These are phyloP conservation scores for Yamadazyma sp. DNA, from an alignment of 1,139 yeast species.

Conservation along the genomic window DNA sequence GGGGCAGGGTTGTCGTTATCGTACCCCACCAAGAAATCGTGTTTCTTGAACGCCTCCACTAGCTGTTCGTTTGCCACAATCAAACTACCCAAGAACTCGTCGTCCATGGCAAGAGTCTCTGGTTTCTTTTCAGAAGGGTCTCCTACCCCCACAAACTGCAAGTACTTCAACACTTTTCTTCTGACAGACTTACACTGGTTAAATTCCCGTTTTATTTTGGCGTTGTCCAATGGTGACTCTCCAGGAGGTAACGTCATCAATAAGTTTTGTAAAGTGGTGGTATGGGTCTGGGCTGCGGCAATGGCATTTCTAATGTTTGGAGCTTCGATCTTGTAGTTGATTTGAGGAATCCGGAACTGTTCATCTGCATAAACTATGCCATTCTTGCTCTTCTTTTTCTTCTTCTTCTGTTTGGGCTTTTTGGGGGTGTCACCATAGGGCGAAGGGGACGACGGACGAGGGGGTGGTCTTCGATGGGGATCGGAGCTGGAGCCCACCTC, in stretches of 20 bases:
- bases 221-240: constrained; percentile 62
- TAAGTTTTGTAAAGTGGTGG: constrained; percentile 70
- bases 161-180: constrained; percentile 72
- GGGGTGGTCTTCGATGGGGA: constrained; percentile 21
- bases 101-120: constrained; percentile 46
- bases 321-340: constrained; percentile 68
- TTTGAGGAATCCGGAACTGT: constrained; percentile 62
- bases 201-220: constrained; percentile 58
- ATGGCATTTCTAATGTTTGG: constrained; percentile 69
- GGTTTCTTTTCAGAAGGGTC: constrained; percentile 28
- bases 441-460: constrained; percentile 27
- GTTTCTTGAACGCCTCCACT: constrained; percentile 67
- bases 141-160: constrained; percentile 73
- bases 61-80: constrained; percentile 88
- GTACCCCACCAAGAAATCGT: constrained; percentile 52
- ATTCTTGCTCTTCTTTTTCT: constrained; percentile 20
- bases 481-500: background rate
- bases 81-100: constrained; percentile 81
- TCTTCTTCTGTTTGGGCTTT: constrained; percentile 9
- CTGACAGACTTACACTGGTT: constrained; percentile 75
- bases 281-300: constrained; percentile 74
- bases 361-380: constrained; percentile 49
- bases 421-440: constrained; percentile 19
- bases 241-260: constrained; percentile 55
- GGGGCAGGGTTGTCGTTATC: constrained; percentile 39